Base-by-base conservation (phyloP, 768 basidiomycete genomes). In the Myochromella boudieri region DNA sequence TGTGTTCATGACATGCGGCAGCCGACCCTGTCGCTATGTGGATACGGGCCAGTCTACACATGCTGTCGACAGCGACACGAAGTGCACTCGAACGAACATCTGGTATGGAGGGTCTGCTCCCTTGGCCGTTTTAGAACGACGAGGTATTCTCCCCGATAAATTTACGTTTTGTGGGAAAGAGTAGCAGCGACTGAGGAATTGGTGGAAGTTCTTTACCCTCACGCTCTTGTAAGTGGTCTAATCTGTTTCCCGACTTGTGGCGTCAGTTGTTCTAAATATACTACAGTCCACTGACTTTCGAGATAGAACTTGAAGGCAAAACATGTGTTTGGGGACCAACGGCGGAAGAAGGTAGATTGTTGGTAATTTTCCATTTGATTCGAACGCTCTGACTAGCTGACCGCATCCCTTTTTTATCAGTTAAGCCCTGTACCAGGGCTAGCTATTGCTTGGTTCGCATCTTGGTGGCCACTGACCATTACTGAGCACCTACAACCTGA, bases 401-500 rank as follows among this genome's bases (percentile, higher is more conserved):
- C 42, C n/a, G 42, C 15, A 4, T 37, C 28, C 18, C 17, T 31
- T 21, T 18, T 9, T n/a, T 26, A 27, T n/a, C n/a, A 51, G 41
- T 29, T 49, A 15, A 42, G 45, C 17, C 25, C 40, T 17, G 8
- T 40, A 10, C 27, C 49, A 7, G 41, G 55, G 9, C 24, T 33
- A 14, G 51, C 61, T 3, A 61, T 62, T 7, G 61, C 61, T 5
- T 62, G 61, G 61, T 62, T 61, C 41, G 53, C 56, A 11, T 32
- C 53, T 24, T 59, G 60, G n/a, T 44, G 43, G 11, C 44, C 54
- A 26, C 7, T 26, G 2, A 44, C 41, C n/a, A 36, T 12, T 54
- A 44, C 36, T 52, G 61, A 2, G 58, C 59, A n/a, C 6, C 44
- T 63, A 6, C 48, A 58, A 31, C 58, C 56, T 6, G 53, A 54